These are phyloP conservation scores for Eutrema japonicum DNA, from an alignment of 345 rosid genomes.

Conservation along the genomic window DNA sequence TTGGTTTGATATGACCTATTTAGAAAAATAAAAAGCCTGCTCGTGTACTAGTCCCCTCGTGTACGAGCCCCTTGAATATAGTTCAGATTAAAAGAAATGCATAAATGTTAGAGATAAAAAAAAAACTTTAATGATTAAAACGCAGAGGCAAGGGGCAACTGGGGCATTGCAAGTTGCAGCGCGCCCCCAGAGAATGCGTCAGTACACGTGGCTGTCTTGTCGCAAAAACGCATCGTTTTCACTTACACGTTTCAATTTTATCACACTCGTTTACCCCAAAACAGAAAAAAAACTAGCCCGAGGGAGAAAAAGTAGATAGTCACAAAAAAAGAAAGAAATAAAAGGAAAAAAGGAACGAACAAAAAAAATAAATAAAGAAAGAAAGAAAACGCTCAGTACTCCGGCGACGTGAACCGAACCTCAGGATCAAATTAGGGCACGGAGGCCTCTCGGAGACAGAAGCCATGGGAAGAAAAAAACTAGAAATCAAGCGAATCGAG, in stretches of 20 bases:
- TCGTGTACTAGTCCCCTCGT: no score
- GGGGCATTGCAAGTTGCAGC: neutral
- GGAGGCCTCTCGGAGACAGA: conserved; percentile 20
- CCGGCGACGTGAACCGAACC: conserved; percentile 35
- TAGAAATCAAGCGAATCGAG: conserved; percentile 72
- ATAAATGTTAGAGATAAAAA: no score
- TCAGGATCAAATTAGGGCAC: conserved; percentile 43
- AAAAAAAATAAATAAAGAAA: neutral
- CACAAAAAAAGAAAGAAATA: conserved; percentile 28
- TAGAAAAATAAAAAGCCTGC: no score
- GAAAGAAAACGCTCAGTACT: conserved; percentile 18
- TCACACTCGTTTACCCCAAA: conserved; percentile 14
- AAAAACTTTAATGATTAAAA: no score
- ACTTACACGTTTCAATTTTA: conserved; percentile 3
- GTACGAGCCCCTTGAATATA: no score
- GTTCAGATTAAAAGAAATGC: no score
- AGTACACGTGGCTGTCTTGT: conserved; percentile 17
- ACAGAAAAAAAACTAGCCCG: conserved; percentile 11
- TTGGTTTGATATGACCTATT: no score
- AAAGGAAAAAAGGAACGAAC: conserved; percentile 3
- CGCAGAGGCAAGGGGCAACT: no score
- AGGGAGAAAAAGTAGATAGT: conserved; percentile 5
- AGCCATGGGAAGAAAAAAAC: conserved; percentile 63
- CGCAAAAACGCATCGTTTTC: neutral
- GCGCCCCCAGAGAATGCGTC: neutral